A percentile compares a stretch with the other conserved stretches of the same genome.
These are phyloP conservation scores for Suillus weaverae DNA, from an alignment of 768 basidiomycete genomes.

Conservation along the genomic window DNA sequence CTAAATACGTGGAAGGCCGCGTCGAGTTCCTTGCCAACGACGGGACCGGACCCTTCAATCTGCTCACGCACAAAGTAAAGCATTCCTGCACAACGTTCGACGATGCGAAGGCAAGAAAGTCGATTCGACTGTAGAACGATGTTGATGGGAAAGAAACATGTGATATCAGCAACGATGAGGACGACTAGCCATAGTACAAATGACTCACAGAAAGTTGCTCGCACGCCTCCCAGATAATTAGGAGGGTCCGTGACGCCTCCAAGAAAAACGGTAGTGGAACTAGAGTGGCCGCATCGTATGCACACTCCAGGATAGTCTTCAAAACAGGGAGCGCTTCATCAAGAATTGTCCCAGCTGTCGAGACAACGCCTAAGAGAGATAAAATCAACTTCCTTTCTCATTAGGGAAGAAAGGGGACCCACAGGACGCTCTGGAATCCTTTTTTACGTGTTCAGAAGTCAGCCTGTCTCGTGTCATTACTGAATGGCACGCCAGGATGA, in stretches of 20 bases:
- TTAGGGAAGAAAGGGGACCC: background rate
- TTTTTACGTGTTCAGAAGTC: background rate
- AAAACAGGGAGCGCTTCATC: background rate
- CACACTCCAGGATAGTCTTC: background rate
- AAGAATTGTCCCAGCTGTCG: background rate
- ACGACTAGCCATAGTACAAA: background rate
- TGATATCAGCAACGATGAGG: background rate
- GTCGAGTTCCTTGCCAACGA: conserved; percentile 50
- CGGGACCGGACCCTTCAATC: conserved; percentile 53
- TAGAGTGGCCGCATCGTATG: conserved; percentile 31
- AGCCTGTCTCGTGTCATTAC: background rate
- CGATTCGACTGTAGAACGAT: conserved; percentile 54
- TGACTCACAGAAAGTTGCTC: conserved; percentile 59
- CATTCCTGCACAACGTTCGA: conserved; percentile 72
- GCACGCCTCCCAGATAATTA: conserved; percentile 65
- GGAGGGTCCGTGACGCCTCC: conserved; percentile 49
- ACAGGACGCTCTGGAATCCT: background rate
- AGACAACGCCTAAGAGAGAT: background rate
- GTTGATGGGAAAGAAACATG: background rate
- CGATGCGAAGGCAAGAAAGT: conserved; percentile 65
- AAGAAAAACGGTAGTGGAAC: conserved; percentile 58
- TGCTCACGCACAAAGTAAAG: conserved; percentile 65
- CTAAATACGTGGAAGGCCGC: conserved; percentile 48
- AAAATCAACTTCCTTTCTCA: background rate
- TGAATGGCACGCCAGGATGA: background rate